These are phyloP conservation scores for Euphorbia tirucalli DNA, from an alignment of 345 rosid species.

Conservation along the genomic window DNA sequence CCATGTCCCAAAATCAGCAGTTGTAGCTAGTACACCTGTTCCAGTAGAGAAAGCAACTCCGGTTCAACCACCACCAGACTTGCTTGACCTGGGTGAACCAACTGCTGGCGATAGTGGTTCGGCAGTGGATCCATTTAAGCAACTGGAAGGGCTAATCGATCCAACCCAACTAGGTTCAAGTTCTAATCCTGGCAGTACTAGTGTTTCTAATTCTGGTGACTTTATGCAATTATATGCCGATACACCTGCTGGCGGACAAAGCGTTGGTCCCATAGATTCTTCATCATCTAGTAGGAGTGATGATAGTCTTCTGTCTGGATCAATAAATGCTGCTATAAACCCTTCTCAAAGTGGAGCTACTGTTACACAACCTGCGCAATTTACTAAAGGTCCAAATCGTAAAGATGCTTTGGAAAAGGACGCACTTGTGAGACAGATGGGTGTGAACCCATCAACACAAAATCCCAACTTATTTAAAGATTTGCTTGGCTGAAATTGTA, in stretches of 20 bases:
- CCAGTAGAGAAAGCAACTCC: constrained; percentile 37
- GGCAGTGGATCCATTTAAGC: constrained; percentile 70
- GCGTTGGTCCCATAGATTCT: constrained; percentile 13
- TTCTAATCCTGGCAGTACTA: constrained; percentile 20
- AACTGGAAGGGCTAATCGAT: constrained; percentile 81
- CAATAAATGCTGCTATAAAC: constrained; percentile 15
- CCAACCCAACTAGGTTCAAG: constrained; percentile 27
- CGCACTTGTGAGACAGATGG: constrained; percentile 90
- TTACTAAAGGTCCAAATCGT: constrained; percentile 62
- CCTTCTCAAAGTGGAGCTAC: constrained; percentile 4
- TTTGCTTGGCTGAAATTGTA: constrained; percentile 55
- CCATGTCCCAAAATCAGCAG: constrained; percentile 29
- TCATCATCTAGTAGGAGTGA: constrained; percentile 21
- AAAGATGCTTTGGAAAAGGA: constrained; percentile 81
- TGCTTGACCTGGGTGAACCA: constrained; percentile 86
- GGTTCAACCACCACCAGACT: constrained; percentile 72
- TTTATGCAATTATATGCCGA: constrained; percentile 53
- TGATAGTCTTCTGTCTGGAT: constrained; percentile 31
- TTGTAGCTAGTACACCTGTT: constrained; percentile 9
- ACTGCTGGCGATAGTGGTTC: constrained; percentile 34
- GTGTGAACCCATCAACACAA: constrained; percentile 75
- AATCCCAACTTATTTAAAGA: constrained; percentile 89
- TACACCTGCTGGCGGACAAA: constrained; percentile 30
- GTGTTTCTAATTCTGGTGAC: constrained; percentile 34
- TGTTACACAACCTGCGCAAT: constrained; percentile 23